Conservation (phyloP, 169 alveolate species). For the Plasmodium coatneyi region DNA sequence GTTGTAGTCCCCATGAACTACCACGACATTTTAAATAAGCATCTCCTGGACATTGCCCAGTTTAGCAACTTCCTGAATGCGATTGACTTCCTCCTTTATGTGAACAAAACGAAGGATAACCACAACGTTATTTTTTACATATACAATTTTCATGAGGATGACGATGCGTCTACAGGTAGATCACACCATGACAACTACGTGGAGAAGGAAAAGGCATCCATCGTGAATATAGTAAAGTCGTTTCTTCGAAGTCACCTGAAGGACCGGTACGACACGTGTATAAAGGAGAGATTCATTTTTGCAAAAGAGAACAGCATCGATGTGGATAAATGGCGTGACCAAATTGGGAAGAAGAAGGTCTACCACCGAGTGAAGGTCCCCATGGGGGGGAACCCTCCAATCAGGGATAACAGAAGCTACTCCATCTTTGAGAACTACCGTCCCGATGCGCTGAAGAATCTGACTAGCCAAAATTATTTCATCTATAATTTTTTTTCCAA, state of each 20-base stretch:
- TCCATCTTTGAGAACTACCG: constrained; percentile 12
- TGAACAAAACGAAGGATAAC: neutral
- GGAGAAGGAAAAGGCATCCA: constrained; percentile 19
- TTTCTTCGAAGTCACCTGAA: constrained; percentile 42
- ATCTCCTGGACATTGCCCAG: constrained; percentile 23
- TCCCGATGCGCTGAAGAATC: constrained; percentile 7
- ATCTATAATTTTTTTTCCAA: constrained; percentile 61
- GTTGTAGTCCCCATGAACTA: constrained; percentile 47
- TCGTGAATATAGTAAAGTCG: neutral
- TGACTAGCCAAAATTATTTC: constrained; percentile 30
- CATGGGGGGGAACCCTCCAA: neutral
- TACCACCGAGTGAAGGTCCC: neutral
- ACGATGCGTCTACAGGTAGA: neutral
- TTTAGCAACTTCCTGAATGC: constrained; percentile 33
- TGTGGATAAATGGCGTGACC: neutral
- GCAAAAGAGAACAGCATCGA: neutral
- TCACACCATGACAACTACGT: neutral
- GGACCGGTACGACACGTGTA: neutral
- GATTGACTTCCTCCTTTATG: neutral
- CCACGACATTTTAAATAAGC: constrained; percentile 56
- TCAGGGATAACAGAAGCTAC: neutral
- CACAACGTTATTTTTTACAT: constrained; percentile 31
- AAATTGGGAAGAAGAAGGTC: neutral
- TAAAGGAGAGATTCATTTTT: constrained; percentile 27
- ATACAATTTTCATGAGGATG: constrained; percentile 19